phyloP scores from a whole-genome alignment of 1,139 yeast genomes.

The Arxiozyma heterogenica region DNA sequence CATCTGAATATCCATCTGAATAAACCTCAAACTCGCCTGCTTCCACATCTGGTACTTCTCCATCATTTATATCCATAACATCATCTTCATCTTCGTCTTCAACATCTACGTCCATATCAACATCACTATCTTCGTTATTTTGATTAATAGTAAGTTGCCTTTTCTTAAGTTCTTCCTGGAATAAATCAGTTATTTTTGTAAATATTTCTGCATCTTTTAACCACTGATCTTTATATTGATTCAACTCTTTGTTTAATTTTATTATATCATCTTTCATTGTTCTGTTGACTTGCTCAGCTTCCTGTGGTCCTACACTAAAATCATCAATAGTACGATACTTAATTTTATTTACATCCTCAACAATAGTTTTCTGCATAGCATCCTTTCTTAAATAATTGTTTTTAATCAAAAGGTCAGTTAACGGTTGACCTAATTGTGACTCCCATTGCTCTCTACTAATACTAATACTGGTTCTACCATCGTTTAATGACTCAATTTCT shows the following conservation, averaged over 20 bases:
- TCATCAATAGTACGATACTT: conserved; percentile 20
- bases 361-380: conserved; percentile 9
- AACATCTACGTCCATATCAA: conserved; percentile 14
- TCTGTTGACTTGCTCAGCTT: conserved; percentile 19
- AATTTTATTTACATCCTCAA: conserved; percentile 11
- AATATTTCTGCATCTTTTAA: conserved; percentile 26
- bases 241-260: conserved; percentile 18
- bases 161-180: conserved; percentile 20
- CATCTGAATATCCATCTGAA: not conserved
- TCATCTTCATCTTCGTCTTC: conserved; percentile 8
- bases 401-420: conserved; percentile 18
- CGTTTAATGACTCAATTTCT: conserved; percentile 20
- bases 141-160: conserved; percentile 11
- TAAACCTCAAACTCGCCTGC: conserved; percentile 14
- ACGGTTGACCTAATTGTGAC: conserved; percentile 17
- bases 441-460: conserved; percentile 24
- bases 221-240: conserved; percentile 24
- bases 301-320: conserved; percentile 23
- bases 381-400: conserved; percentile 18
- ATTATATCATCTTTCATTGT: conserved; percentile 23
- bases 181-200: conserved; percentile 18
- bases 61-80: not conserved
- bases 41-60: conserved; percentile 12
- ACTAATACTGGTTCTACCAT: conserved; percentile 18
- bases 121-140: conserved; percentile 8